Conservation (phyloP, 495 filamentous ascomycete species). For the Schizothecium vesticola region DNA sequence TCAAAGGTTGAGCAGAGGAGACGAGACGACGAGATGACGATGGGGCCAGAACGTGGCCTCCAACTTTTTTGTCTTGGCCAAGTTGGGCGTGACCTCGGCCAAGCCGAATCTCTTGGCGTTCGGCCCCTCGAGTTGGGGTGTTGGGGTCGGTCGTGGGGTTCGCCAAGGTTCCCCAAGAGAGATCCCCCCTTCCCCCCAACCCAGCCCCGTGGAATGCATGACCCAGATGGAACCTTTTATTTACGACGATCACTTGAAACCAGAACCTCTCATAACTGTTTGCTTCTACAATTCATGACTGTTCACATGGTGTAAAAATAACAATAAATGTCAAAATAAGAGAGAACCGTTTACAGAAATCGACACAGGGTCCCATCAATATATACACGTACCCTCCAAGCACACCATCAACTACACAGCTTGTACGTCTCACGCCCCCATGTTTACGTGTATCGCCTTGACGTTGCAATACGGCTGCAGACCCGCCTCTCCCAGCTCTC, state of each 20-base stretch:
- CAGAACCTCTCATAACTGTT: not conserved
- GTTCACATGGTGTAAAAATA: not conserved
- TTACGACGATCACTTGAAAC: not conserved
- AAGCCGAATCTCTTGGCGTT: not conserved
- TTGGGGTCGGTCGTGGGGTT: not conserved
- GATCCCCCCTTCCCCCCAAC: no score
- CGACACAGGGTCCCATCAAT: no score
- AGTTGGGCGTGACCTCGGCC: not conserved
- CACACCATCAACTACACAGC: not conserved
- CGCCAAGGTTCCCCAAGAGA: not conserved
- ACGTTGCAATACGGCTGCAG: conserved; percentile 74
- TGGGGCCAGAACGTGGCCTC: conserved; percentile 7
- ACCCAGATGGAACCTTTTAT: not conserved
- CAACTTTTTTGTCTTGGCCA: conserved; percentile 2
- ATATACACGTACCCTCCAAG: no score
- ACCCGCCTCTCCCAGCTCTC: conserved; percentile 82
- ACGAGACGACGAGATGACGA: conserved; percentile 1
- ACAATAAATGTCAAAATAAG: no score
- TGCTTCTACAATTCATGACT: not conserved
- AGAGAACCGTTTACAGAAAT: no score
- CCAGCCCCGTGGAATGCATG: conserved; percentile 7
- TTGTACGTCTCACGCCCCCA: conserved; percentile 38
- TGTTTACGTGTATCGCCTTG: conserved; percentile 78
- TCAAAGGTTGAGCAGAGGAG: not conserved
- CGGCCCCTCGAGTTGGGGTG: not conserved